Evolutionary conservation across 176 grass and related monocot genomes (phyloP), one percentile per base, ranked within the genome.

Genomic region (Dactylis glomerata): DNA sequence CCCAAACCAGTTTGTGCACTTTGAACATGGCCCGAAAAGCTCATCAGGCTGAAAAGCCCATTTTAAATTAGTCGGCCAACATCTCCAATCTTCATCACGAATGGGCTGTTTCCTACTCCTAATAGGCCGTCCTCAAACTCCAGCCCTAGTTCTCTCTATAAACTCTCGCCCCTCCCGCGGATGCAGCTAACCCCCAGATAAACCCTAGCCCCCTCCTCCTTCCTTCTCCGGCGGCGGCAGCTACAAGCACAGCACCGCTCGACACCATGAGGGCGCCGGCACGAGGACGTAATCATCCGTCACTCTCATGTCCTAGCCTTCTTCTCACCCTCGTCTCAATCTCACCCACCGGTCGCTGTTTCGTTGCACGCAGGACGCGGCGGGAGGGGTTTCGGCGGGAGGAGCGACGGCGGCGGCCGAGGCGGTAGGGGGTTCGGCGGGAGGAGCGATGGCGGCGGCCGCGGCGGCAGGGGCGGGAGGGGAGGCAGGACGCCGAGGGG

Each of bases 231-330:
- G 42, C 81, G 62, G 59, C 76, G 76, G 76, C 83, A 36, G 64
- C 56, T 1, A 10, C 57, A 47, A 64, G 38, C 31, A 47, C 59
- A 64, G 38, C 31, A 47, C 59, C 3, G 26, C 36, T 23, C 31
- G 58, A 22, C 67, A 42, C 36, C 40, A 92, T 92, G 90, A 92
- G 90, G 73, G 75, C 86, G 68, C 90, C 86, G 4, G 44, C 71
- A 33, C 31, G 90, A 55, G 90, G 90, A 76, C 86, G 90, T 75
- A 62, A 80, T 10, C 34, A 10, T 2, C 42, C 9, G 5, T 5
- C 24, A 0, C 10, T 10, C 33, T 22, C 22, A 8, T n/a, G n/a
- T 10, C 0, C 68, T 15, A 2, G 0, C 0, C 17, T 22, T 68
- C 3, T 0, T 28, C 8, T 1, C 45, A 15, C 27, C 3, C 36